Percentiles rank a stretch among this genome's conserved stretches.
Evolutionary conservation across 345 rosid genomes (phyloP).

Genomic region (Populus euphratica): DNA sequence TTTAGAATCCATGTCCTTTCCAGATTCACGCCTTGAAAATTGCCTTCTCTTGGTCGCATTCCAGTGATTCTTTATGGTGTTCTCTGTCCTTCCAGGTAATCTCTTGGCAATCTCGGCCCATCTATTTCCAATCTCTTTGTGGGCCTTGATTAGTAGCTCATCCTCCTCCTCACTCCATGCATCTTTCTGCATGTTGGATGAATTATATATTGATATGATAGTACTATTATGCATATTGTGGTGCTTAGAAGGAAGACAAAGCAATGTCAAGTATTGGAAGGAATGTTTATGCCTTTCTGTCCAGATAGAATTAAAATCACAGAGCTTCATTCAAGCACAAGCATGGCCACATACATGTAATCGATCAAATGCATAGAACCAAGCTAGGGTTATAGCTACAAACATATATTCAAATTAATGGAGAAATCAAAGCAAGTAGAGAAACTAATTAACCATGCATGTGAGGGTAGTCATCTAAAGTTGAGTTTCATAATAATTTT

Average conservation of each 20-base stretch:
- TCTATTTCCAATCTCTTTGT: slow-evolving; percentile 53
- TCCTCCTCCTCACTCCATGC: slow-evolving; percentile 73
- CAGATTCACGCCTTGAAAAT: slow-evolving; percentile 29
- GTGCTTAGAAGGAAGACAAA: no score
- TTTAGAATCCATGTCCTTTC: slow-evolving; percentile 16
- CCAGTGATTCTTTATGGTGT: slow-evolving; percentile 39
- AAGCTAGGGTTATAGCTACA: no score
- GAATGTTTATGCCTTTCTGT: neutral
- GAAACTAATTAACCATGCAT: neutral
- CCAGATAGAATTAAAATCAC: neutral
- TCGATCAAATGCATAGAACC: no score
- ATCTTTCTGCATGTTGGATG: slow-evolving; percentile 49
- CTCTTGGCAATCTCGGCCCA: slow-evolving; percentile 71
- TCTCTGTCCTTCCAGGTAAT: slow-evolving; percentile 60
- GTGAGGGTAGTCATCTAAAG: no score
- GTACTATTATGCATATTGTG: neutral
- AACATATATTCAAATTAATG: no score
- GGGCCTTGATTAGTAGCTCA: slow-evolving; percentile 35
- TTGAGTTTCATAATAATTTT: no score
- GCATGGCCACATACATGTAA: neutral
- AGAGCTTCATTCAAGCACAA: neutral
- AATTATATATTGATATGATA: no score
- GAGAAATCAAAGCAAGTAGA: no score
- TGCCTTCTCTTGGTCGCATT: slow-evolving; percentile 31
- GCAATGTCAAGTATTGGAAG: neutral